Evolutionary conservation across 495 filamentous ascomycete species (phyloP).

Genomic region (Neurospora sp.): DNA sequence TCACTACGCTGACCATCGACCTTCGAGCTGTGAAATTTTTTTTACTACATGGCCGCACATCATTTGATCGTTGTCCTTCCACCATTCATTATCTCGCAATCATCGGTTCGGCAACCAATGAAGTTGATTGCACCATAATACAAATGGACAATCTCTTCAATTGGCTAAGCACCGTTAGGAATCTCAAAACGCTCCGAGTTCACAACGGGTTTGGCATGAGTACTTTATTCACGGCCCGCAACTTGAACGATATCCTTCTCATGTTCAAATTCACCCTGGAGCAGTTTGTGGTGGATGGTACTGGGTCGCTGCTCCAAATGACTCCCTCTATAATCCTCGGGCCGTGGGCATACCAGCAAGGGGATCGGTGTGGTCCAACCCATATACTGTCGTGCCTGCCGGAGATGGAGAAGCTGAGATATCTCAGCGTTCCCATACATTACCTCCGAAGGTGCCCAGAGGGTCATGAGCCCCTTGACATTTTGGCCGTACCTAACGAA

Average conservation of each 20-base stretch:
- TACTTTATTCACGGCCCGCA: fast-evolving
- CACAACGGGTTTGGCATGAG: neutral
- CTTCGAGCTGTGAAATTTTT: neutral
- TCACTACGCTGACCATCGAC: neutral
- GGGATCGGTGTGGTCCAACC: neutral
- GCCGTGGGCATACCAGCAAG: neutral
- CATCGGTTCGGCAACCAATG: neutral
- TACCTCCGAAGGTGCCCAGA: neutral
- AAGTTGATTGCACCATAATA: too few relatives aligned
- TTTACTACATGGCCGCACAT: too few relatives aligned
- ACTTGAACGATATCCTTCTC: neutral
- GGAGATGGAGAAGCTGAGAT: neutral
- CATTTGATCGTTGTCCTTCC: neutral
- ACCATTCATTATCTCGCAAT: neutral
- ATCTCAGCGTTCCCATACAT: neutral
- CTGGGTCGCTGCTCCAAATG: neutral
- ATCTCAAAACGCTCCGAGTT: neutral
- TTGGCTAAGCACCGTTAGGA: neutral
- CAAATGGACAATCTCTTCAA: too few relatives aligned
- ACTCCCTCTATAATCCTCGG: neutral
- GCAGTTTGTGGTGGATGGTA: neutral
- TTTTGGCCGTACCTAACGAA: neutral
- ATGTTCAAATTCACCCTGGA: neutral
- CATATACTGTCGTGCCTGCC: neutral
- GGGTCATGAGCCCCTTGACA: neutral